phyloP scores from a whole-genome alignment of 768 basidiomycete species.

The Boletus reticuloceps region DNA sequence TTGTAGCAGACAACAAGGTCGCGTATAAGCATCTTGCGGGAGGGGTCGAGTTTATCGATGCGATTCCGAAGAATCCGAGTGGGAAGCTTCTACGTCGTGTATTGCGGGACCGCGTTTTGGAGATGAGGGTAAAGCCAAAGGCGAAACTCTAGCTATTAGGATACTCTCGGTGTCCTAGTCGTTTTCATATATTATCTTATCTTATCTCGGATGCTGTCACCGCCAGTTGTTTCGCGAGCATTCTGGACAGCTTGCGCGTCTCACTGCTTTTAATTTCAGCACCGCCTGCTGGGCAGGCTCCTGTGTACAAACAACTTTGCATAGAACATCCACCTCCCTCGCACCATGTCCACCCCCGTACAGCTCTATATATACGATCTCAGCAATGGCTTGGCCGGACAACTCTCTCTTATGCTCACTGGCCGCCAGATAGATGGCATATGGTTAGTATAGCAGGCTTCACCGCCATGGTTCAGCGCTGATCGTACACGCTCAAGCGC shows the following conservation, averaged over 20 bases:
- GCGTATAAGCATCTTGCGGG: constrained; percentile 58
- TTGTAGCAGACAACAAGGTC: constrained; percentile 53
- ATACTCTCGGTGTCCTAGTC: background rate
- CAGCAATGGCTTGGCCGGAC: constrained; percentile 79
- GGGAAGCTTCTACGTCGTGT: constrained; percentile 55
- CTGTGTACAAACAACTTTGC: background rate
- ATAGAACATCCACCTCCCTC: background rate
- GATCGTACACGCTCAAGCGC: constrained; percentile 11
- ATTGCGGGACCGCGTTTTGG: constrained; percentile 49
- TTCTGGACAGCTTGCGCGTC: no score
- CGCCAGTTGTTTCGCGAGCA: no score
- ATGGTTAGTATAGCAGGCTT: constrained; percentile 52
- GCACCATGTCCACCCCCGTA: constrained; percentile 41
- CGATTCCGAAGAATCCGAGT: constrained; percentile 62
- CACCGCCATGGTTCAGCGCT: background rate
- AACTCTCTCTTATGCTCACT: constrained; percentile 75
- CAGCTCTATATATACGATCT: constrained; percentile 91
- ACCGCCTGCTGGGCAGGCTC: constrained; percentile 1
- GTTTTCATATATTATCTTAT: constrained; percentile 18
- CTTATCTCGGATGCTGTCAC: constrained; percentile 9
- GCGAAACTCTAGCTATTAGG: constrained; percentile 20
- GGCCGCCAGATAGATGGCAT: constrained; percentile 92
- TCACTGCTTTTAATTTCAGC: background rate
- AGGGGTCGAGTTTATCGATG: constrained; percentile 53
- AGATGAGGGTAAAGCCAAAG: constrained; percentile 16